Conservation (phyloP, 1,284 basidiomycete species). For the Wallemia ichthyophaga region DNA sequence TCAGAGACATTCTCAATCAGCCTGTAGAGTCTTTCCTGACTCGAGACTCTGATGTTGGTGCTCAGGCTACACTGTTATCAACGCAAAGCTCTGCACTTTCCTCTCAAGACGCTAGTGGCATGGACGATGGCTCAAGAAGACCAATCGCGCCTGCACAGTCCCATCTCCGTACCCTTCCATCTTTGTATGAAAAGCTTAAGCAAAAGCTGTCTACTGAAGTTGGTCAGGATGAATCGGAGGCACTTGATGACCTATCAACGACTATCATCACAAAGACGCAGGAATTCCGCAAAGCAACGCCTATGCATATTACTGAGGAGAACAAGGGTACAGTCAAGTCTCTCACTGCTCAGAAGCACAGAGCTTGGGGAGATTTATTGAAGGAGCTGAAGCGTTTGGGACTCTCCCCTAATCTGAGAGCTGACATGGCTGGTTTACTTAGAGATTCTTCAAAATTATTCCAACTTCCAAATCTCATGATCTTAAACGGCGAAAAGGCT, state of each 20-base stretch:
- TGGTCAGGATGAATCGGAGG: conserved; percentile 15
- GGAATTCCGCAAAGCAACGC: conserved; percentile 17
- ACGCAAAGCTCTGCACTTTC: not conserved
- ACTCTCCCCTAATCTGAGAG: conserved; percentile 36
- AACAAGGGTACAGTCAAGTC: conserved; percentile 46
- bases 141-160: conserved; percentile 3
- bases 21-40: conserved; percentile 22
- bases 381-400: conserved; percentile 65
- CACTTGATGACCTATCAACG: conserved; percentile 32
- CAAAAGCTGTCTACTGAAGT: conserved; percentile 13
- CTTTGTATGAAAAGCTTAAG: conserved; percentile 13
- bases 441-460: conserved; percentile 33
- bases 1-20: conserved; percentile 58
- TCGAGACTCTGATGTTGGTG: not conserved
- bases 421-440: conserved; percentile 36
- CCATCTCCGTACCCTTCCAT: conserved; percentile 9
- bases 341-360: conserved; percentile 46
- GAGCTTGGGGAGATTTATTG: conserved; percentile 68
- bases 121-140: not conserved
- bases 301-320: conserved; percentile 25
- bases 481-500: conserved; percentile 11
- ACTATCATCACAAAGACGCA: conserved; percentile 37
- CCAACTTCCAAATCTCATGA: conserved; percentile 23
- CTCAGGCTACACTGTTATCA: not conserved
- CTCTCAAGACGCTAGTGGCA: not conserved